Percentiles rank a stretch among this genome's conserved stretches.
phyloP scores from a whole-genome alignment of 2,329 filamentous ascomycete species.

The Cucurbitaria berberidis region DNA sequence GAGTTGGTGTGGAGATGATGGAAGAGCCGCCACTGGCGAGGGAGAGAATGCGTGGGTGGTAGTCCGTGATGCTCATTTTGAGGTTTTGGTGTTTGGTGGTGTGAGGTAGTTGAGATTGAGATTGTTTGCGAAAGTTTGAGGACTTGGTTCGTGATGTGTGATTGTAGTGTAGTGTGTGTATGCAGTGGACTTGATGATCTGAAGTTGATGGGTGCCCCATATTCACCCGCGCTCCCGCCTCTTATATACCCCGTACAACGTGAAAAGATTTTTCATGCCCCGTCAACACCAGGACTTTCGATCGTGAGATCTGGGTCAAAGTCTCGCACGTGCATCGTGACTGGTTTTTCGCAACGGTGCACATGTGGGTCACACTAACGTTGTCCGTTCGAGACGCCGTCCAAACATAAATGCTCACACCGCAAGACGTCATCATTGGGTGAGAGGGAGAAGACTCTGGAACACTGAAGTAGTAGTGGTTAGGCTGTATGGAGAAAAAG shows the following conservation, averaged over 20 bases:
- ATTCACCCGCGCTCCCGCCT: not conserved
- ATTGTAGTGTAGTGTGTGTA: not conserved
- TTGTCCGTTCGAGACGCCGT: not conserved
- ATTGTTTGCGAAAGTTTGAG: not conserved
- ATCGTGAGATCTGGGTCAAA: constrained; percentile 13
- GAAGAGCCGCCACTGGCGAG: constrained; percentile 18
- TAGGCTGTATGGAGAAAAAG: not conserved
- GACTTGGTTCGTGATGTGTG: not conserved
- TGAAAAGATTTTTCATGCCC: constrained; percentile 6
- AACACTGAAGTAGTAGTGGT: constrained; percentile 1
- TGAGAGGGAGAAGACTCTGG: constrained; percentile 1
- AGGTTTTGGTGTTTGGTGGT: not conserved
- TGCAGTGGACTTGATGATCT: constrained; percentile 5
- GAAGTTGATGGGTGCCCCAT: constrained; percentile 10
- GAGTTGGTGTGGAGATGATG: constrained; percentile 11
- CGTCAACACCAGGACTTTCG: not conserved
- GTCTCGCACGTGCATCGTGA: constrained; percentile 11
- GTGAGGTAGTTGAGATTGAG: constrained; percentile 3
- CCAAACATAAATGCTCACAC: constrained; percentile 2
- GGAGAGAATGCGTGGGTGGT: constrained; percentile 29
- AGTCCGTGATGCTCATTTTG: constrained; percentile 30
- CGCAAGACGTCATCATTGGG: constrained; percentile 12
- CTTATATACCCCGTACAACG: constrained; percentile 19
- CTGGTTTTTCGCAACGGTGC: constrained; percentile 14
- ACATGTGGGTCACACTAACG: constrained; percentile 17